Percentiles rank a stretch among this genome's conserved stretches.
phyloP scores from a whole-genome alignment of 495 filamentous ascomycete species.

The Melanomma pulvis-pyrius region DNA sequence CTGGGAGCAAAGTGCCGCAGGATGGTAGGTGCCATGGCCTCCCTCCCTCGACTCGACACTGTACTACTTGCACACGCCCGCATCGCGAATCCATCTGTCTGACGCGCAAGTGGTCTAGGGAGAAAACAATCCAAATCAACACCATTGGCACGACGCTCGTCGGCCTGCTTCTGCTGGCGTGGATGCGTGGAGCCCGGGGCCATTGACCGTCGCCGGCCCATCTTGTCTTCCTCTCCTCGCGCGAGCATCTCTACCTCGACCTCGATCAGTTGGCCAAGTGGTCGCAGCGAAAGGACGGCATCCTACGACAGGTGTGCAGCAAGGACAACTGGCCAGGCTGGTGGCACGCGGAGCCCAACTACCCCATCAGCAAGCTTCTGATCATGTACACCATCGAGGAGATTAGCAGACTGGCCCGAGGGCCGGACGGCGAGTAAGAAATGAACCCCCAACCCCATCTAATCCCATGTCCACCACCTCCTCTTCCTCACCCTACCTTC shows the following conservation, averaged over 20 bases:
- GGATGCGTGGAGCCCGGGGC: conserved; percentile 16
- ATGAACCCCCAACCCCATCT: conserved; percentile 2
- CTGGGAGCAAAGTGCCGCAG: conserved; percentile 6
- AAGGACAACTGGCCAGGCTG: conserved; percentile 9
- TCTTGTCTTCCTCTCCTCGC: conserved; percentile 12
- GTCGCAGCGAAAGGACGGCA: conserved; percentile 13
- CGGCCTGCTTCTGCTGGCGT: conserved; percentile 11
- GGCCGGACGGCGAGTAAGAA: conserved; percentile 14
- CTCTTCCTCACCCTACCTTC: not conserved
- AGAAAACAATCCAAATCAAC: conserved; percentile 7
- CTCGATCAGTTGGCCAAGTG: conserved; percentile 4
- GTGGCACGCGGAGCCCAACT: conserved; percentile 6
- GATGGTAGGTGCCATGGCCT: conserved; percentile 1
- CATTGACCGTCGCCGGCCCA: conserved; percentile 1
- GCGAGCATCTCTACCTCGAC: conserved; percentile 10
- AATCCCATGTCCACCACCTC: not conserved
- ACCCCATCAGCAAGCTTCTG: conserved; percentile 11
- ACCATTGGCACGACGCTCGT: conserved; percentile 3
- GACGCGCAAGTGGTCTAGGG: conserved; percentile 9
- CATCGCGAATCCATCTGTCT: not conserved
- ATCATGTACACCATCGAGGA: conserved; percentile 13
- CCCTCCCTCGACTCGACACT: not conserved
- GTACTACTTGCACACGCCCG: not conserved
- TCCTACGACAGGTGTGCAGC: conserved; percentile 18
- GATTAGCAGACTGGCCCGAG: conserved; percentile 3